These are phyloP conservation scores for Stereocaulon alpinum DNA, from an alignment of 495 filamentous ascomycete genomes.

Conservation along the genomic window DNA sequence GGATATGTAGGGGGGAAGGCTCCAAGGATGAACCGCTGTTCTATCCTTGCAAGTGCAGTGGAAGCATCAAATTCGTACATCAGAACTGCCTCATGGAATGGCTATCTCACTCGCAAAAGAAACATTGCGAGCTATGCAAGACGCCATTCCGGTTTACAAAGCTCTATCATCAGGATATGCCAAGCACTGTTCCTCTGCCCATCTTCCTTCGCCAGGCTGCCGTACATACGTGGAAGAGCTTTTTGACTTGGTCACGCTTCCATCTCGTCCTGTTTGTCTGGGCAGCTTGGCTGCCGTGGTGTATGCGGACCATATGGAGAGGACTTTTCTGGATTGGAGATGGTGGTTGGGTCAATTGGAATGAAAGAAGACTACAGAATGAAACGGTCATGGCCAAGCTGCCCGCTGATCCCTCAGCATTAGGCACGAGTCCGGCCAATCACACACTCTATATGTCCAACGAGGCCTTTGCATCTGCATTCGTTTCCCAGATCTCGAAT, in stretches of 20 bases:
- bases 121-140: slow-evolving; percentile 98
- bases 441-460: slow-evolving; percentile 16
- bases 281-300: slow-evolving; percentile 79
- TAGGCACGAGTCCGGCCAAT: slow-evolving; percentile 34
- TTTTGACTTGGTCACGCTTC: slow-evolving; percentile 67
- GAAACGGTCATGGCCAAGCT: slow-evolving; percentile 13
- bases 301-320: slow-evolving; percentile 84
- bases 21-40: slow-evolving; percentile 81
- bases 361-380: slow-evolving; percentile 20
- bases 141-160: slow-evolving; percentile 97
- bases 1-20: slow-evolving; percentile 89
- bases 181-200: slow-evolving; percentile 61
- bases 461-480: slow-evolving; percentile 24
- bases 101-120: slow-evolving; percentile 96
- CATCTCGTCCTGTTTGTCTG: slow-evolving; percentile 76
- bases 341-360: slow-evolving; percentile 61
- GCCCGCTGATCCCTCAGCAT: slow-evolving; percentile 11
- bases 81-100: slow-evolving; percentile 97
- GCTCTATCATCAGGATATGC: slow-evolving; percentile 90
- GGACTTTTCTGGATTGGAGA: slow-evolving; percentile 92
- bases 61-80: slow-evolving; percentile 96
- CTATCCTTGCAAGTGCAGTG: slow-evolving; percentile 96
- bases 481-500: slow-evolving; percentile 23
- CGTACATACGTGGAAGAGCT: slow-evolving; percentile 55
- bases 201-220: slow-evolving; percentile 69